These are phyloP conservation scores for Flammula alnicola DNA, from an alignment of 1,284 basidiomycete species.

Conservation along the genomic window DNA sequence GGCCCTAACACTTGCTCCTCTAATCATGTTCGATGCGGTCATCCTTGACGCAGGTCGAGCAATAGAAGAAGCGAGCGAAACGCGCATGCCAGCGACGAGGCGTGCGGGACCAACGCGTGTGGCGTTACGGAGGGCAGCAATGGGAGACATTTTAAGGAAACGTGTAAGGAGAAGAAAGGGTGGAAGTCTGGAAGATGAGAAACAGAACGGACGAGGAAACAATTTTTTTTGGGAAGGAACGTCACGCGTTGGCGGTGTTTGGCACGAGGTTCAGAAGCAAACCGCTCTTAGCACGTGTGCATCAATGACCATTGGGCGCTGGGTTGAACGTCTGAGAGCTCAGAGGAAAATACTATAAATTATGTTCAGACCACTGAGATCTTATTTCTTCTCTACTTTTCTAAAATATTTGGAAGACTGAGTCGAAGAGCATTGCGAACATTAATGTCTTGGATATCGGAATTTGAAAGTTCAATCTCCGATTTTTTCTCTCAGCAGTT, in stretches of 20 bases:
- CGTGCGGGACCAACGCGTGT: conserved; percentile 25
- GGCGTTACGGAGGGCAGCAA: conserved; percentile 23
- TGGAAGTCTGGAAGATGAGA: background rate
- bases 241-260: conserved; percentile 23
- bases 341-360: too few species aligned
- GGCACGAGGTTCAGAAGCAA: conserved; percentile 4
- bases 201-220: conserved; percentile 1
- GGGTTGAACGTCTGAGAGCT: too few species aligned
- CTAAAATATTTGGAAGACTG: too few species aligned
- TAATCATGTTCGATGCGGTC: conserved; percentile 16
- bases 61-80: conserved; percentile 21
- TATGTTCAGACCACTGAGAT: too few species aligned
- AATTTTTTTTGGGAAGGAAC: conserved; percentile 12
- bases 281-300: background rate
- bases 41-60: conserved; percentile 23
- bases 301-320: too few species aligned
- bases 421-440: too few species aligned
- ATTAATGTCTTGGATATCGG: too few species aligned
- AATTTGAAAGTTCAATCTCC: background rate
- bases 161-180: background rate
- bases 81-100: conserved; percentile 28
- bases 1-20: too few species aligned
- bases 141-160: conserved; percentile 24
- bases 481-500: conserved; percentile 8
- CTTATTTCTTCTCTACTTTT: too few species aligned